Evolutionary conservation across 2,329 filamentous ascomycete species (phyloP), one percentile per base, ranked within the genome.

Genomic region (Diaporthe helianthi): DNA sequence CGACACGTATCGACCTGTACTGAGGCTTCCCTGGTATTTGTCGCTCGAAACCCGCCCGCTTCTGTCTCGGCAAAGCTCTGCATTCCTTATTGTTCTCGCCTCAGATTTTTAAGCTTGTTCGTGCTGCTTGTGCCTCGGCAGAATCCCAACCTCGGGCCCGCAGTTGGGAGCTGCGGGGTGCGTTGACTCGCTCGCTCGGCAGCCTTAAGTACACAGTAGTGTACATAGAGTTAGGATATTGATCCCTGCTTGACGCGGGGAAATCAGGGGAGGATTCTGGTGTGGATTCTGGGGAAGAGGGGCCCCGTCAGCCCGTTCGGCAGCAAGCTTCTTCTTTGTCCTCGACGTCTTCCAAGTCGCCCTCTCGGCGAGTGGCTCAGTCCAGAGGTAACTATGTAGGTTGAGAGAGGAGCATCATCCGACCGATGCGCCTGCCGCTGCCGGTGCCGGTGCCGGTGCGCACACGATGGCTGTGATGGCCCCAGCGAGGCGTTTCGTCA

Each of bases 401-500:
- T 36, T 36, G 58, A 10, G n/a, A 63, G 24, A n/a, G 58, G 58
- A 49, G 58, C 58, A 41, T 49, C 58, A 63, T 63, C 58, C 58
- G 58, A 63, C 58, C 58, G 58, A 63, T 46, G n/a, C 26, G 58
- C 26, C 41, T 61, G 58, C 58, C n/a, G n/a, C n/a, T n/a, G n/a
- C n/a, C n/a, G n/a, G n/a, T n/a, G n/a, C n/a, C n/a, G n/a, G n/a
- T n/a, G n/a, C n/a, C 58, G 58, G 38, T 61, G 19, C 41, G 41
- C 24, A 33, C 15, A 47, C 36, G 41, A 44, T 61, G 58, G 44
- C 58, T 49, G 58, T 29, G 29, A 63, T 33, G 41, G 58, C 58
- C 58, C 58, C 58, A 31, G 58, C 58, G 58, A 49, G 58, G 58
- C 58, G 58, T 63, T 63, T 63, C 58, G 58, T 63, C 58, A 63